Evolutionary conservation across 2,329 filamentous ascomycete genomes (phyloP).

Genomic region (Epichloe baconii): DNA sequence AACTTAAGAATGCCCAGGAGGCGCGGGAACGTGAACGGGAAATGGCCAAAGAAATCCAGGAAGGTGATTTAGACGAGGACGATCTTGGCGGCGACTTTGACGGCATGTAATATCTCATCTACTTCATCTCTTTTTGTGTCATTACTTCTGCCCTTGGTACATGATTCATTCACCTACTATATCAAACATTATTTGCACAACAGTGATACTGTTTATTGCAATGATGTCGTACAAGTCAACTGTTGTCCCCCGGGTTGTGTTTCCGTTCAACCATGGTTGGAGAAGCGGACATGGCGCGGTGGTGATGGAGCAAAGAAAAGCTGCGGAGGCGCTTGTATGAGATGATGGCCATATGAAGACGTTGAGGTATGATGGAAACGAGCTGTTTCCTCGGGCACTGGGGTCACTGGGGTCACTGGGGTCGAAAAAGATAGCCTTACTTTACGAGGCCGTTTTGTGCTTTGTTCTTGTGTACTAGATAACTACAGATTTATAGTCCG

Average conservation of each 20-base stretch:
- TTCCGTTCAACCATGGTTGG: neutral
- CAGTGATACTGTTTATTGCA: neutral
- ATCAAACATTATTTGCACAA: neutral
- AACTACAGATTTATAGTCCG: conserved; percentile 2
- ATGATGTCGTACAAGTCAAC: neutral
- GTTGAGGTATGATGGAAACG: neutral
- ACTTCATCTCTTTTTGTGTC: conserved; percentile 4
- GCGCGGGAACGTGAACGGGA: conserved; percentile 93
- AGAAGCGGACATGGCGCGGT: neutral
- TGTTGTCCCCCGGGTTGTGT: neutral
- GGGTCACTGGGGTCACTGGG: neutral
- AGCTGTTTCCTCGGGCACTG: neutral
- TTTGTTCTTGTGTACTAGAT: conserved; percentile 15
- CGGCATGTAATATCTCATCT: conserved; percentile 54
- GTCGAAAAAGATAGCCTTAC: neutral
- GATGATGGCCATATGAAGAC: neutral
- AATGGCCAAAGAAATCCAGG: conserved; percentile 97
- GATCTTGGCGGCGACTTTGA: conserved; percentile 94
- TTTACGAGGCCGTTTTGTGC: conserved; percentile 2
- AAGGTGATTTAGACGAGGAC: conserved; percentile 92
- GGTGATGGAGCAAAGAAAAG: neutral
- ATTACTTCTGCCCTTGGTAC: conserved; percentile 7
- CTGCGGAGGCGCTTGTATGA: neutral
- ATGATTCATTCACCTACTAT: neutral
- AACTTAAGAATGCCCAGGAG: conserved; percentile 96